Conservation (phyloP, 352 stramenopile genomes). For the Pythium monospermum region DNA sequence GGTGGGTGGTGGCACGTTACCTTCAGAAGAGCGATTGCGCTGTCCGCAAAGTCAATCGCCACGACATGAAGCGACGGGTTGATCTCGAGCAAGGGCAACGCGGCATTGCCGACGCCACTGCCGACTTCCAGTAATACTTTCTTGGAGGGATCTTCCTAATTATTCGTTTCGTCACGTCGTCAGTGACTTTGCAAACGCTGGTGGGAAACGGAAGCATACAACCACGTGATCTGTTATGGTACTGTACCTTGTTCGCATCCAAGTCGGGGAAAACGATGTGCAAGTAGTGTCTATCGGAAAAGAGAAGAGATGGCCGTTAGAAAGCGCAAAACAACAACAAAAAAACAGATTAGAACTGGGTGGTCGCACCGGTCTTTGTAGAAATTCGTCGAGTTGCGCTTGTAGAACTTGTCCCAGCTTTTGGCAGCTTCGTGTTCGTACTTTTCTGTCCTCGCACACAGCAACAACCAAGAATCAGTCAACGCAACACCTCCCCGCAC, state of each 20-base stretch:
- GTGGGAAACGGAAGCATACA: no score
- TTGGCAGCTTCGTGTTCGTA: slow-evolving; percentile 80
- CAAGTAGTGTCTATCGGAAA: slow-evolving; percentile 78
- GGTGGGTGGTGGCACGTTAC: no score
- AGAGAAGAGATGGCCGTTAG: not conserved
- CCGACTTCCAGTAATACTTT: slow-evolving; percentile 91
- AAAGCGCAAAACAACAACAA: no score
- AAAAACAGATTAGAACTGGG: no score
- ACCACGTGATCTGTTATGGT: not conserved
- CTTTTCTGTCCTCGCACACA: slow-evolving; percentile 37
- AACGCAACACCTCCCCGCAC: not conserved
- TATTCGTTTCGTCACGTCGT: no score
- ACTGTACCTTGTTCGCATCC: slow-evolving; percentile 43
- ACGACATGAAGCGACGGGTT: slow-evolving; percentile 84
- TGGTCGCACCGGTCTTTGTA: slow-evolving; percentile 93
- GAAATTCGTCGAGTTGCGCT: slow-evolving; percentile 91
- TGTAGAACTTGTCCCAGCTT: slow-evolving; percentile 95
- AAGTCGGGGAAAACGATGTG: slow-evolving; percentile 90
- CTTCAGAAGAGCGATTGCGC: slow-evolving; percentile 90
- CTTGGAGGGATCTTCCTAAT: slow-evolving; percentile 30
- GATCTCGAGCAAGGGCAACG: slow-evolving; percentile 91
- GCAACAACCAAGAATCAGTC: slow-evolving; percentile 4
- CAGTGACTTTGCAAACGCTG: no score
- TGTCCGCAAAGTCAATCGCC: slow-evolving; percentile 92
- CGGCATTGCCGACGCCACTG: slow-evolving; percentile 93